Percentiles rank a stretch among this genome's conserved stretches.
These are phyloP conservation scores for Xylariaceae sp. DNA, from an alignment of 2,329 filamentous ascomycete genomes.

Conservation along the genomic window DNA sequence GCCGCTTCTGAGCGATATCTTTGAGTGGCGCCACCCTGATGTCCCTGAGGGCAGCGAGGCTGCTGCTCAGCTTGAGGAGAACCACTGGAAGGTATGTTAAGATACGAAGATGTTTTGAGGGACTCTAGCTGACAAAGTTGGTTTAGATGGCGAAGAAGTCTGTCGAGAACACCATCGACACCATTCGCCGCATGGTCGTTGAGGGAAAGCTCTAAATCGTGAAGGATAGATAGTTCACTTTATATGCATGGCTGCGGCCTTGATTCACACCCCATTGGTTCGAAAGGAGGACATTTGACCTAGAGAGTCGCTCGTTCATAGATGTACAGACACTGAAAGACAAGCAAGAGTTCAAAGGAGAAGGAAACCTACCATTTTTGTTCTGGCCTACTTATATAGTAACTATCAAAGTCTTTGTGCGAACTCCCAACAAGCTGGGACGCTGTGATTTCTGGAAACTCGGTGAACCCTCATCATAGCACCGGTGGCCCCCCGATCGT, in stretches of 20 bases:
- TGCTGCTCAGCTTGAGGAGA: slow-evolving; percentile 24
- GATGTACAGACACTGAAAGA: neutral
- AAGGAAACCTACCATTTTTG: neutral
- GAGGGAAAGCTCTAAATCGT: slow-evolving; percentile 25
- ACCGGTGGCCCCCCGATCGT: neutral
- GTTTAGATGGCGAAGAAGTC: slow-evolving; percentile 29
- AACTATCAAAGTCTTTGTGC: no score
- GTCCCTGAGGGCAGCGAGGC: slow-evolving; percentile 28
- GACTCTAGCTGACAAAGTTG: neutral
- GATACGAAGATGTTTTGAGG: no score
- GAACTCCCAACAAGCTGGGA: no score
- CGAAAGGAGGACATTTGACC: neutral
- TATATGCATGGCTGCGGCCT: neutral
- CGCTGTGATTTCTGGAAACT: no score
- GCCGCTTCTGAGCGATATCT: slow-evolving; percentile 34
- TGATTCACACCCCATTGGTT: neutral
- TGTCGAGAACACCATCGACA: slow-evolving; percentile 31
- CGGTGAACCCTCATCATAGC: neutral
- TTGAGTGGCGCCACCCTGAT: slow-evolving; percentile 34
- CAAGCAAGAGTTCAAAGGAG: neutral
- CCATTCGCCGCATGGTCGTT: slow-evolving; percentile 27
- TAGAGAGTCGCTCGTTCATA: neutral
- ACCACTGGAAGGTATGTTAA: slow-evolving; percentile 25
- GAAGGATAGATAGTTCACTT: neutral
- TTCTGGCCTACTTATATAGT: neutral